Percentiles rank a stretch among this genome's conserved stretches.
Evolutionary conservation across 768 basidiomycete species (phyloP).

Genomic region (Suillus weaverae): DNA sequence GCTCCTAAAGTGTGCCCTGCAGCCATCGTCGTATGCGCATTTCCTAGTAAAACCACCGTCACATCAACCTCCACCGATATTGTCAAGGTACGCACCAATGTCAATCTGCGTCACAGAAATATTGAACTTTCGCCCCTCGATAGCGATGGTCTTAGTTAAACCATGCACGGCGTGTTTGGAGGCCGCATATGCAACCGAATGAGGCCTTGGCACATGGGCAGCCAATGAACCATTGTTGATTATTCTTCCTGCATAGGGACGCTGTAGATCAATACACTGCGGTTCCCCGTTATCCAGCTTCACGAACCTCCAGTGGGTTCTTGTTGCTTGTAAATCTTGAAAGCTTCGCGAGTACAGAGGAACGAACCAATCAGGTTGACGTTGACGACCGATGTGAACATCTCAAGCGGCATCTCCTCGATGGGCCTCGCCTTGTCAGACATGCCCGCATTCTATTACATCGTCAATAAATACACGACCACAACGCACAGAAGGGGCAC

Average conservation of each 20-base stretch:
- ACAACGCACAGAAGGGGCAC: neutral
- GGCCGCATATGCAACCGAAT: conserved; percentile 63
- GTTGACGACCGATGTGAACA: conserved; percentile 64
- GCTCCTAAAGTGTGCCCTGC: conserved; percentile 46
- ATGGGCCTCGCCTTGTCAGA: conserved; percentile 48
- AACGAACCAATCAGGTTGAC: conserved; percentile 75
- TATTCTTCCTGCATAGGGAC: conserved; percentile 52
- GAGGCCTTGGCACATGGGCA: conserved; percentile 68
- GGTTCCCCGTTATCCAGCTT: neutral
- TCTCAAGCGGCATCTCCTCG: conserved; percentile 59
- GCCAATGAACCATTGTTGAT: conserved; percentile 87
- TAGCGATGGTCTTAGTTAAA: conserved; percentile 70
- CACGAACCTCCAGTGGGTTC: conserved; percentile 64
- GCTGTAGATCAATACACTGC: conserved; percentile 3
- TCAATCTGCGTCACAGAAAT: conserved; percentile 84
- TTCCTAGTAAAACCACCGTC: conserved; percentile 42
- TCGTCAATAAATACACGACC: neutral
- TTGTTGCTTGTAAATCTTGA: conserved; percentile 72
- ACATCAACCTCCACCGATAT: neutral
- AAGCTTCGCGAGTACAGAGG: conserved; percentile 75
- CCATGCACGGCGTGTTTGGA: conserved; percentile 83
- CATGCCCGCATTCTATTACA: conserved; percentile 71
- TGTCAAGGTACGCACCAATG: conserved; percentile 53
- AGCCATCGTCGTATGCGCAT: conserved; percentile 67
- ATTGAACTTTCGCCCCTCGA: conserved; percentile 72